Evolutionary conservation across 208 protist genomes (phyloP), one percentile per base, ranked within the genome.

Genomic region (Acanthamoeba lenticulata): DNA sequence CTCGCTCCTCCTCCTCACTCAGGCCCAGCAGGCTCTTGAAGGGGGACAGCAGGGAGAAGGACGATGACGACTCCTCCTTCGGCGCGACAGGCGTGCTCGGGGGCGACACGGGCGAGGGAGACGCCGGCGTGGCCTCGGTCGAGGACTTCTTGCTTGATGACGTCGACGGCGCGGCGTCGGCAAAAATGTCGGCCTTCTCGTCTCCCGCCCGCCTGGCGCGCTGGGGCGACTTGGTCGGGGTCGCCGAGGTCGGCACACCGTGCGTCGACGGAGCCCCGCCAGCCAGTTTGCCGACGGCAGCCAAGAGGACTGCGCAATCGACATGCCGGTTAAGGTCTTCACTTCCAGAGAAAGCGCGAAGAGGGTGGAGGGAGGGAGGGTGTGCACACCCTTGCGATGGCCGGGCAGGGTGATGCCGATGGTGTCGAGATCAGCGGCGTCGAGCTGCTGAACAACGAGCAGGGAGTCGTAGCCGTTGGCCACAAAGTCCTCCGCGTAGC

Each of bases 391-490:
- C 47, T 90, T 90, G 1, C 83, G 47, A 36, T 90, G 83, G 32
- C 83, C 83, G 27, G 83, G 83, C 13, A 90, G 57, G 1, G 47
- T 90, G 49, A 90, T 36, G 13, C 83, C 83, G 52, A 90, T 90
- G 15, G 57, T 72, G 27, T 90, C 83, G 34, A 90, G 83, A 40
- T 90, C 83, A 36, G 83, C 11, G 4, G 83, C 11, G 17, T 90
- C 83, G 21, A 90, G 83, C 19, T 90, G 83, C 38, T 90, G 47
- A 47, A 90, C 21, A 7, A 65, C 57, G 32, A 90, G 4, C 49
- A 90, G 57, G 11, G 83, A 90, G 83, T 90, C 83, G 57, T 90
- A 90, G 83, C 83, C 83, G 57, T 90, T 57, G 24, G 36, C 83
- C 24, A 65, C 21, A 38, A 90, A 90, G 36, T 42, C 57, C 0